Evolutionary conservation across 2,329 filamentous ascomycete species (phyloP).

Genomic region (Fusarium cicatricum): DNA sequence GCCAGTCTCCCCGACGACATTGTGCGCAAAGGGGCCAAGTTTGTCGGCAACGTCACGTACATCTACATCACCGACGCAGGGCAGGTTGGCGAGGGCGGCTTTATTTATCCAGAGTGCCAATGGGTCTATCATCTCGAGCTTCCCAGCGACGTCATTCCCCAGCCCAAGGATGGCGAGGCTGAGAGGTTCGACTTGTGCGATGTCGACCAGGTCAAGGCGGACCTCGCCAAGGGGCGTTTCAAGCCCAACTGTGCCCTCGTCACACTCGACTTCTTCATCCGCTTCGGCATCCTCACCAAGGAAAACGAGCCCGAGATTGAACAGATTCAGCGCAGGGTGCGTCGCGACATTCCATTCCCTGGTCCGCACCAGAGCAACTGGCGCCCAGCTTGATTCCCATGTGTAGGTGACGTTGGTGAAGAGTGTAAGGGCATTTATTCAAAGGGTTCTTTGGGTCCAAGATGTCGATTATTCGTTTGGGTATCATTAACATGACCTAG

Average conservation of each 20-base stretch:
- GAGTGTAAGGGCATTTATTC: neutral
- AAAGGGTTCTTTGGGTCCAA: constrained; percentile 6
- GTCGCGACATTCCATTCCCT: constrained; percentile 83
- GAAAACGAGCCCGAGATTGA: constrained; percentile 82
- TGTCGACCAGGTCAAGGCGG: constrained; percentile 76
- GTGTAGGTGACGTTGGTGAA: neutral
- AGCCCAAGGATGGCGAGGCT: constrained; percentile 88
- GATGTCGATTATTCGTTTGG: constrained; percentile 28
- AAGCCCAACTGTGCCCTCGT: constrained; percentile 93
- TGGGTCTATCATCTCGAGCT: constrained; percentile 92
- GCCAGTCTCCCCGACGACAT: constrained; percentile 78
- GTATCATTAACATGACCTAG: constrained; percentile 39
- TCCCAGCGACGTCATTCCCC: constrained; percentile 70
- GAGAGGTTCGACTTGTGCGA: constrained; percentile 82
- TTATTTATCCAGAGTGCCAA: constrained; percentile 90
- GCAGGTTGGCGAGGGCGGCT: constrained; percentile 80
- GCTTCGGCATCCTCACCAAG: constrained; percentile 79
- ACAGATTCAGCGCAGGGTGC: constrained; percentile 78
- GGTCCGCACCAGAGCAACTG: constrained; percentile 63
- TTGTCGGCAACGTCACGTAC: constrained; percentile 81
- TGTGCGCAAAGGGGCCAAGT: constrained; percentile 66
- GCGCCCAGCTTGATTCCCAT: constrained; percentile 26
- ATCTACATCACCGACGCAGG: constrained; percentile 79
- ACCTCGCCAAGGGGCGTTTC: constrained; percentile 77
- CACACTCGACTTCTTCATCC: constrained; percentile 87